Base-by-base conservation (phyloP, 1,284 basidiomycete species). In the Exsudoporus floridanus region DNA sequence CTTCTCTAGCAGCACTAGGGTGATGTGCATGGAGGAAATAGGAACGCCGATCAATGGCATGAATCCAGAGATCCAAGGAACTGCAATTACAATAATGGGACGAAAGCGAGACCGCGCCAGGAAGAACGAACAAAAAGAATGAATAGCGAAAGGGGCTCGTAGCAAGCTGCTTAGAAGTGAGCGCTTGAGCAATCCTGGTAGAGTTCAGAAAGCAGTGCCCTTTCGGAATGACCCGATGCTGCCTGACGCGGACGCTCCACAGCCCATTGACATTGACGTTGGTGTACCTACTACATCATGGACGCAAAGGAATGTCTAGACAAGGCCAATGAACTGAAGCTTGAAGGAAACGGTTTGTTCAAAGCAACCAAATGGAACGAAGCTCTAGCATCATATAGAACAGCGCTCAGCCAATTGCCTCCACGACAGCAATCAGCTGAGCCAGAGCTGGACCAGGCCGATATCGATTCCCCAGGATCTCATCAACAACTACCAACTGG, bases 1-100 rank as follows among this genome's bases (percentile, higher is more conserved):
- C 50, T 78, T 77, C 60, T 80, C 74, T 31, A 79, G 79, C 9
- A 83, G 80, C 52, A 86, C 80, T 39, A 76, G 79, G 27, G 84
- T 88, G 63, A 90, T 82, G 60, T 77, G 77, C 61, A 90, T 89
- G 57, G 77, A 73, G 58, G 86, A 85, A 59, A 88, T 70, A 16
- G 55, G 77, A 70, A 75, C 71, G 59, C 70, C 61, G 55, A 72
- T 63, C 60, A 70, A 72, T 63, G 74, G 71, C 80, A 84, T 83
- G 52, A 37, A 39, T 6, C 35, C 27, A 33, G 44, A 34, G 30
- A 41, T 52, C 38, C 33, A 37, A 50, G 35, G 19, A 47, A 57
- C 21, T 44, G 45, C 52, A 46, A 50, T 5, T 23, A 23, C n/a
- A 30, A n/a, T 16, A 59, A 56, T 25, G 37, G 18, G 50, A 54